These are phyloP conservation scores for Colletotrichum orbiculare DNA, from an alignment of 2,329 filamentous ascomycete species.

Conservation along the genomic window DNA sequence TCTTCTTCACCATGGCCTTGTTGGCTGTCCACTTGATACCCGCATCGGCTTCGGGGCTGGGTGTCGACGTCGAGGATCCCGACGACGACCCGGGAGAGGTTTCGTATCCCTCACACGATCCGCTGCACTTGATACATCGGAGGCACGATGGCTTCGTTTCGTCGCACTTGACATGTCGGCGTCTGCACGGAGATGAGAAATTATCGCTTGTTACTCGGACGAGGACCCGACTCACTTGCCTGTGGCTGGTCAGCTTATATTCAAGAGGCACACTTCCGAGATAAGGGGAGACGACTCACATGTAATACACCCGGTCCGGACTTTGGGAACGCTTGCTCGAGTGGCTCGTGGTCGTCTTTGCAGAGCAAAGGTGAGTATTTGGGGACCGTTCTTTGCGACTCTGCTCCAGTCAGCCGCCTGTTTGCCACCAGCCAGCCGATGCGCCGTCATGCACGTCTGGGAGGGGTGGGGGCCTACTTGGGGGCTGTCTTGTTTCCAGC, in stretches of 20 bases:
- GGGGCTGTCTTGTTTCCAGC: constrained; percentile 4
- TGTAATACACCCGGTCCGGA: constrained; percentile 46
- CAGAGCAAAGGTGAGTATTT: constrained; percentile 43
- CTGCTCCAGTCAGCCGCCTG: constrained; percentile 11
- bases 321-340: constrained; percentile 46
- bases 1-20: background rate
- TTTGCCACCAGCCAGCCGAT: constrained; percentile 6
- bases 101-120: constrained; percentile 47
- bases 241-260: constrained; percentile 22
- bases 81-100: background rate
- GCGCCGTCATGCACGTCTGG: constrained; percentile 1
- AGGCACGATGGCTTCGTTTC: constrained; percentile 48
- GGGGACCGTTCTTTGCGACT: constrained; percentile 13
- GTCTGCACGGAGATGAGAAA: constrained; percentile 38
- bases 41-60: background rate
- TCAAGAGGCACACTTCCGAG: too few species aligned
- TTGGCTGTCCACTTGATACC: background rate
- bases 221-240: constrained; percentile 42
- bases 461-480: constrained; percentile 18
- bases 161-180: constrained; percentile 50
- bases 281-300: constrained; percentile 41
- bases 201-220: background rate
- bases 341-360: constrained; percentile 44
- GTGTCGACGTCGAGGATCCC: constrained; percentile 3
- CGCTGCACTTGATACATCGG: constrained; percentile 50